These are phyloP conservation scores for Umbellularia californica DNA, from an alignment of 164 flowering plant genomes.

Conservation along the genomic window DNA sequence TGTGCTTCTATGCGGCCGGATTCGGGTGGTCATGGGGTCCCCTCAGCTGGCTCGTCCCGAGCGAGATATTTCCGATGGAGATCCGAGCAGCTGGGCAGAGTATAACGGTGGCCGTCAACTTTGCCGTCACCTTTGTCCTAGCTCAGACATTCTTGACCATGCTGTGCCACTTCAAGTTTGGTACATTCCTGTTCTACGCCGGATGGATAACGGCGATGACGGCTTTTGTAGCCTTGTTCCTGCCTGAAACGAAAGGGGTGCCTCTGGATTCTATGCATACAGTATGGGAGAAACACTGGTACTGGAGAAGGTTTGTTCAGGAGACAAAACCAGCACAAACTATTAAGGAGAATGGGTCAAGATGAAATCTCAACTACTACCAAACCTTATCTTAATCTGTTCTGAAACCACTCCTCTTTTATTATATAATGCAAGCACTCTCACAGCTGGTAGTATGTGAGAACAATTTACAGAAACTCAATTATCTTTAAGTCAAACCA, in stretches of 20 bases:
- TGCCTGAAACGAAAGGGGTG: slow-evolving; percentile 70
- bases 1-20: slow-evolving; percentile 65
- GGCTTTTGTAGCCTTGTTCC: slow-evolving; percentile 35
- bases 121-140: slow-evolving; percentile 44
- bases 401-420: no score
- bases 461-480: no score
- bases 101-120: slow-evolving; percentile 56
- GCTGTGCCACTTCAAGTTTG: slow-evolving; percentile 68
- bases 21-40: slow-evolving; percentile 93
- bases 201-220: slow-evolving; percentile 56
- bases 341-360: no score
- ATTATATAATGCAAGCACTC: no score
- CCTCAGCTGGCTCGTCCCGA: slow-evolving; percentile 63
- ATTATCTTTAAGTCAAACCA: no score
- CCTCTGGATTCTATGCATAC: slow-evolving; percentile 53
- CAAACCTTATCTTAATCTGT: no score
- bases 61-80: slow-evolving; percentile 70
- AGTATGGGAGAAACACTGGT: slow-evolving; percentile 76
- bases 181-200: slow-evolving; percentile 54
- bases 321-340: background rate
- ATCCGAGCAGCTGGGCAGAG: slow-evolving; percentile 66
- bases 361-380: no score
- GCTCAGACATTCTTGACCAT: slow-evolving; percentile 59
- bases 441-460: no score
- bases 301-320: slow-evolving; percentile 41